Evolutionary conservation across 2,329 filamentous ascomycete species (phyloP), one percentile per base, ranked within the genome.

Genomic region (Aspergillus bombycis): DNA sequence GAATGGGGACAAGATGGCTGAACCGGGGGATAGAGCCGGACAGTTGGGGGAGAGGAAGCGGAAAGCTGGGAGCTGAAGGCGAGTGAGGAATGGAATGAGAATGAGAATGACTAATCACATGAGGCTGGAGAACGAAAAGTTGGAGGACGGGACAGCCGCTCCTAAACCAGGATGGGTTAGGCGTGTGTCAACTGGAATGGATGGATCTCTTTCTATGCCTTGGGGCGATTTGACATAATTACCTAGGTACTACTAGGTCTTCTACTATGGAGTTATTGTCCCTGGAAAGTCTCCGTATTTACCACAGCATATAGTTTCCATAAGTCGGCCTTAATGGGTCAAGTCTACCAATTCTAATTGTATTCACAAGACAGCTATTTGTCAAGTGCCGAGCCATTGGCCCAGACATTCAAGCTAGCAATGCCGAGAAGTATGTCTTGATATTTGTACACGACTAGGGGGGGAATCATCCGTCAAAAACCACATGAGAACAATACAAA

Each of bases 401-500:
- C 52, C 30, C 48, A 28, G 34, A 10, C 30, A 52, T 1, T 32
- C 28, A 38, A 55, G 52, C 32, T 28, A 55, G 32, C 34, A 11
- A 36, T 38, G 52, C 36, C 52, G 21, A 50, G 45, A 60, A 58
- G 45, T 64, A 67, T 64, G 54, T 58, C 56, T 58, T 67, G 53
- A 58, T 70, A 68, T 68, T 70, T 68, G 61, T 70, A 70, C 68
- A 70, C 46, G 58, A 65, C 64, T 59, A 62, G 26, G 48, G 62
- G 62, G 67, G 67, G 57, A 69, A 69, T 69, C 67, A 67, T 65
- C 66, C 62, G 52, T 62, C 58, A 50, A 55, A 55, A 65, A 64
- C 65, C 63, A 68, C 43, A 65, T 55, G 43, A 46, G 56, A 43
- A 59, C 43, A 61, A 28, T 53, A 61, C 57, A 62, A 61, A 28